Conservation (phyloP, 495 filamentous ascomycete genomes). For the Saxispiralis lemnorum region DNA sequence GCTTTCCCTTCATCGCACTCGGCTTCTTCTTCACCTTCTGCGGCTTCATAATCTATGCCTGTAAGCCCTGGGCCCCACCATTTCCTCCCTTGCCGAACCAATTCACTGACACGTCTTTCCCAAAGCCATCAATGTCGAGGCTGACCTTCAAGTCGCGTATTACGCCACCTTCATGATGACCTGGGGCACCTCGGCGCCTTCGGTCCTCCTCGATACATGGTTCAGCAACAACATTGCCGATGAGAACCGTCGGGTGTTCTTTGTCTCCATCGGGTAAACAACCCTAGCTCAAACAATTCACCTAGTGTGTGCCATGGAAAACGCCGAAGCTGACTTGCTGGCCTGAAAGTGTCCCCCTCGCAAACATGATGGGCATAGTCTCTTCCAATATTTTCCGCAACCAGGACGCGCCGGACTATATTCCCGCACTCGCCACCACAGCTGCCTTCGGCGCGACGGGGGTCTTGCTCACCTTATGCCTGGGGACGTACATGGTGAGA, state of each 20-base stretch:
- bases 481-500: conserved; percentile 51
- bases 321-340: not conserved
- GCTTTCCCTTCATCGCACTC: conserved; percentile 56
- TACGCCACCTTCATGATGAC: conserved; percentile 73
- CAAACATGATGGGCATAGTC: conserved; percentile 69
- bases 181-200: conserved; percentile 40
- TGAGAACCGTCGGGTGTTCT: conserved; percentile 49
- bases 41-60: conserved; percentile 58
- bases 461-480: conserved; percentile 33
- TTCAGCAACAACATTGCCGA: conserved; percentile 71
- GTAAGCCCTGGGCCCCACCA: not conserved
- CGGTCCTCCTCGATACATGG: conserved; percentile 38
- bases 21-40: conserved; percentile 57
- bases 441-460: conserved; percentile 55
- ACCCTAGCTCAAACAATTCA: too few relatives aligned
- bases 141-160: conserved; percentile 46
- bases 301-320: too few relatives aligned
- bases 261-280: conserved; percentile 47
- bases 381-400: conserved; percentile 56
- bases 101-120: conserved; percentile 22
- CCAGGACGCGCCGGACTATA: conserved; percentile 54
- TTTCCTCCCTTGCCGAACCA: not conserved
- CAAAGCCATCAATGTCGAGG: conserved; percentile 41
- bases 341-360: conserved; percentile 40
- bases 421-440: conserved; percentile 55